These are phyloP conservation scores for Usnea hakonensis DNA, from an alignment of 495 filamentous ascomycete species.

Conservation along the genomic window DNA sequence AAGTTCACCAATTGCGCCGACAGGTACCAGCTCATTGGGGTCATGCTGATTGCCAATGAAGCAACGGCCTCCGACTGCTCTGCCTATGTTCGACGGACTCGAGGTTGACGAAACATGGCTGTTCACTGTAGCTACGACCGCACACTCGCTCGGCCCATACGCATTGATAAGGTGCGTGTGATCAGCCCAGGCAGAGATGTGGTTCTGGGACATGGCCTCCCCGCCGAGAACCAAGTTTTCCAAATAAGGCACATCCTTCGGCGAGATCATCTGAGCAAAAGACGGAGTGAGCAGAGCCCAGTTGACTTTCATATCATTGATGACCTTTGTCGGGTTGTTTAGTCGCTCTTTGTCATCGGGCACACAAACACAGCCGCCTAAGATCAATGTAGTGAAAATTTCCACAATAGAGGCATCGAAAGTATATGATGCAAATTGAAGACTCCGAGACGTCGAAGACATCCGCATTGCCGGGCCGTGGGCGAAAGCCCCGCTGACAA, in stretches of 20 bases:
- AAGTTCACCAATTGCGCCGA: conserved; percentile 59
- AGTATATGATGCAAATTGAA: conserved; percentile 41
- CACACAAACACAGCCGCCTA: conserved; percentile 44
- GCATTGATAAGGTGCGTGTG: conserved; percentile 44
- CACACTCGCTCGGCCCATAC: conserved; percentile 50
- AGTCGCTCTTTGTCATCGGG: conserved; percentile 33
- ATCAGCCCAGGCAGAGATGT: conserved; percentile 38
- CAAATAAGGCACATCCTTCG: conserved; percentile 30
- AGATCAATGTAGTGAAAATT: conserved; percentile 34
- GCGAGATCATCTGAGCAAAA: conserved; percentile 32
- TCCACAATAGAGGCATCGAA: conserved; percentile 42
- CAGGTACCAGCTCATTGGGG: conserved; percentile 47
- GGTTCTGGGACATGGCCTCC: conserved; percentile 36
- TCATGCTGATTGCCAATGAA: conserved; percentile 57
- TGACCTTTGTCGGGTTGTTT: conserved; percentile 27
- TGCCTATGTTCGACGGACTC: conserved; percentile 32
- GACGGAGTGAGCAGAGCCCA: conserved; percentile 38
- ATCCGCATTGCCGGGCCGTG: conserved; percentile 26
- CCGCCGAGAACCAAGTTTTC: conserved; percentile 33
- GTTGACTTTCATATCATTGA: conserved; percentile 32
- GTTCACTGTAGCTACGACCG: conserved; percentile 28
- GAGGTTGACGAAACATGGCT: conserved; percentile 16
- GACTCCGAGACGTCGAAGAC: conserved; percentile 26
- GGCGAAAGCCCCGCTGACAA: conserved; percentile 20
- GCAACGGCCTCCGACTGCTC: conserved; percentile 32